These are phyloP conservation scores for Sesbania bispinosa DNA, from an alignment of 306 rosid genomes.

Conservation along the genomic window DNA sequence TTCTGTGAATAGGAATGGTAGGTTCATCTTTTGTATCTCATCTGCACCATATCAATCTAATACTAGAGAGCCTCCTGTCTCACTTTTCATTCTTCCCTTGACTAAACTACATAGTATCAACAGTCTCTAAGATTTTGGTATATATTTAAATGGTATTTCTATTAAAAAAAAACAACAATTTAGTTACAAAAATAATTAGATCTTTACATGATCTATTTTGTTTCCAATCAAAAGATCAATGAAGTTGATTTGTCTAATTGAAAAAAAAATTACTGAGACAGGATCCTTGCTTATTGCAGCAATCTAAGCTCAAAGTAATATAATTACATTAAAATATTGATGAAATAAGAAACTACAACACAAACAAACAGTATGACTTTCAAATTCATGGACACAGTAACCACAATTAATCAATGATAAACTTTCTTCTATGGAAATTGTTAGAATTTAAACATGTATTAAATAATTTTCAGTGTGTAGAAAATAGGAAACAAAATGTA, in stretches of 20 bases:
- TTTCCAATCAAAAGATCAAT: background rate
- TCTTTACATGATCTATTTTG: background rate
- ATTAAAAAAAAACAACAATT: background rate
- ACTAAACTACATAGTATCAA: background rate
- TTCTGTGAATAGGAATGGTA: background rate
- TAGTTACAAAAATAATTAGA: background rate
- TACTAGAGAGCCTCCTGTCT: background rate
- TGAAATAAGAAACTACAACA: background rate
- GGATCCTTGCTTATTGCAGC: background rate
- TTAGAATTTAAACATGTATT: too few relatives aligned
- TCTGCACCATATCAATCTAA: background rate
- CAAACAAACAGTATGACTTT: slow-evolving; percentile 4
- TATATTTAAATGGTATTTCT: background rate
- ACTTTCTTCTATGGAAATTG: background rate
- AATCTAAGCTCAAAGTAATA: slow-evolving; percentile 2
- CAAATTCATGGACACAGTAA: slow-evolving; percentile 5
- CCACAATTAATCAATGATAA: background rate
- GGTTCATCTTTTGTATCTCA: background rate
- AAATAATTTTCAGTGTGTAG: background rate
- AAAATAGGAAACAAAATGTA: slow-evolving; percentile 5
- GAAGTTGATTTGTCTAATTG: background rate
- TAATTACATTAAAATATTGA: background rate
- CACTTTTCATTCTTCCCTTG: background rate
- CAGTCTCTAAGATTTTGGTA: background rate
- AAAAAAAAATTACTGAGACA: background rate